Conservation (phyloP, 2,329 filamentous ascomycete species). For the Xenoacremonium recifei region DNA sequence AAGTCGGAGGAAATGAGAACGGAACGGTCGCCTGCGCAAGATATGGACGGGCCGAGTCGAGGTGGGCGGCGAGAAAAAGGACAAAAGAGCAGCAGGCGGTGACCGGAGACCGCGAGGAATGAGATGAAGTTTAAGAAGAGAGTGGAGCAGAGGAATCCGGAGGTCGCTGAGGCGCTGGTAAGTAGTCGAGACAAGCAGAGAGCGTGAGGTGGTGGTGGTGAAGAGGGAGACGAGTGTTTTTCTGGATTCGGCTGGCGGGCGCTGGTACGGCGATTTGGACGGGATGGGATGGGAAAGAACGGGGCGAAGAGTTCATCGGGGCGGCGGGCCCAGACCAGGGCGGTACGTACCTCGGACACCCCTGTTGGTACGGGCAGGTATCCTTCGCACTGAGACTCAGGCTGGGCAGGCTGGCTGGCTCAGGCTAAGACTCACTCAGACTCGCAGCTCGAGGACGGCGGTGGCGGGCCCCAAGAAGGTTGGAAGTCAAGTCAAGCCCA, state of each 20-base stretch:
- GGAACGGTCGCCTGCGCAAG: slow-evolving; percentile 2
- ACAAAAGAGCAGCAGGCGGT: slow-evolving; percentile 16
- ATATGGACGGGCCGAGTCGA: not conserved
- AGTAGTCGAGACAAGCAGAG: slow-evolving; percentile 14
- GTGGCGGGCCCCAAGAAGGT: too few relatives aligned
- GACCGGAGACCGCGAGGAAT: too few relatives aligned
- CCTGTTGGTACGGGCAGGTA: too few relatives aligned
- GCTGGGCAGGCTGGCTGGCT: too few relatives aligned
- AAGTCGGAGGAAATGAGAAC: slow-evolving; percentile 2
- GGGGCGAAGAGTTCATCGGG: slow-evolving; percentile 12
- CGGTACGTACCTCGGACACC: not conserved
- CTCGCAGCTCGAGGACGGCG: too few relatives aligned
- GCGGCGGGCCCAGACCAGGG: too few relatives aligned
- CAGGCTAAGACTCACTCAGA: too few relatives aligned
- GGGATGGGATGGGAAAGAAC: slow-evolving; percentile 9
- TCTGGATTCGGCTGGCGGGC: not conserved
- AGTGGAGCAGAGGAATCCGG: slow-evolving; percentile 19
- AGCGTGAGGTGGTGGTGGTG: not conserved
- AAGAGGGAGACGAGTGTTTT: not conserved
- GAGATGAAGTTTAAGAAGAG: too few relatives aligned
- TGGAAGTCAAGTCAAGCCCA: too few relatives aligned
- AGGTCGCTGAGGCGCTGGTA: slow-evolving; percentile 19
- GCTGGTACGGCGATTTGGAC: slow-evolving; percentile 1
- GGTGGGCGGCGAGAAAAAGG: slow-evolving; percentile 15
- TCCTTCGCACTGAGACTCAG: too few relatives aligned